Evolutionary conservation across 225 moss, liverwort and hornwort genomes (phyloP).

Genomic region (Thuidium tamariscinum): DNA sequence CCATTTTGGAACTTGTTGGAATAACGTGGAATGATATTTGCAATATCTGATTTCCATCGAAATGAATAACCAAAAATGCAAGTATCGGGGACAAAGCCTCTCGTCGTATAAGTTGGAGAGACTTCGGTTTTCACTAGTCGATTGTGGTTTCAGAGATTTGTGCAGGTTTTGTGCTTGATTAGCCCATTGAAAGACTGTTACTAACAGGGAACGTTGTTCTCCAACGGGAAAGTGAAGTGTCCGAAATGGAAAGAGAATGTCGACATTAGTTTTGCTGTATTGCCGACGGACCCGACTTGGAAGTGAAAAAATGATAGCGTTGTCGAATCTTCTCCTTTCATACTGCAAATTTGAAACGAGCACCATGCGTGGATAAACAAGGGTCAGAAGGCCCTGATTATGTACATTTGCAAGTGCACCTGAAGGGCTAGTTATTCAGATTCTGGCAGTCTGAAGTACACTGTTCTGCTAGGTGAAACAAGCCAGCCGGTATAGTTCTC

Average conservation of each 20-base stretch:
- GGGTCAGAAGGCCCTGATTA: no score
- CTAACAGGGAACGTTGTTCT: rapidly evolving
- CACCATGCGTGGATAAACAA: no score
- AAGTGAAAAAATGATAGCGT: rapidly evolving
- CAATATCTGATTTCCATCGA: rapidly evolving
- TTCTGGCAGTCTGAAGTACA: background rate
- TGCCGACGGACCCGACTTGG: rapidly evolving
- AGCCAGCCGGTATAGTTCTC: background rate
- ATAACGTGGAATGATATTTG: no score
- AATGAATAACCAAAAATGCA: rapidly evolving
- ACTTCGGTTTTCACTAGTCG: rapidly evolving
- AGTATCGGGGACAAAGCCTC: rapidly evolving
- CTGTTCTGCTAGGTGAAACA: no score
- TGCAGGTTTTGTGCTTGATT: background rate
- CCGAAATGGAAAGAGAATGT: background rate
- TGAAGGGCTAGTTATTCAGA: no score
- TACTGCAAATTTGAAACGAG: background rate
- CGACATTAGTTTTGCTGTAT: background rate
- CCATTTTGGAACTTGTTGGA: rapidly evolving
- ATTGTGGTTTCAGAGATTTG: background rate
- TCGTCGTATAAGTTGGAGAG: no score
- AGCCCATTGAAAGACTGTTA: no score
- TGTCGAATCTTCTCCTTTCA: rapidly evolving
- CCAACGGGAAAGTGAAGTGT: no score
- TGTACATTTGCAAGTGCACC: no score